Conservation (phyloP, 2,329 filamentous ascomycete species). For the Fusarium kyushuense region DNA sequence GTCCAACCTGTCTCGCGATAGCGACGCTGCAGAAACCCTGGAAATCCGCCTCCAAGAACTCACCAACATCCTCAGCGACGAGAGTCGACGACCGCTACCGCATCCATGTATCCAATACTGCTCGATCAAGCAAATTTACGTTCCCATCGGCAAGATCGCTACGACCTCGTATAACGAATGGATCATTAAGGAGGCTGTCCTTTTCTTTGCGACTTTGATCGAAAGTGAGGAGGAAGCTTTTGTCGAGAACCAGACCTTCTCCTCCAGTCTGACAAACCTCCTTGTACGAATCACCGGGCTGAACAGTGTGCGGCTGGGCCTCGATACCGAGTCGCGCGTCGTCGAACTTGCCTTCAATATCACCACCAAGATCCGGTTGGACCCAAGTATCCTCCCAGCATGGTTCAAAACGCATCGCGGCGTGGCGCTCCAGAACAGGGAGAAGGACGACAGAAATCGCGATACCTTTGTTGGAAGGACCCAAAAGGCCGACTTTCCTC, state of each 20-base stretch:
- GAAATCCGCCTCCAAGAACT: conserved; percentile 73
- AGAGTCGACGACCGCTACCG: conserved; percentile 86
- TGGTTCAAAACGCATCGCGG: conserved; percentile 80
- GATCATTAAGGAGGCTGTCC: conserved; percentile 85
- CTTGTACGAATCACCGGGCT: conserved; percentile 81
- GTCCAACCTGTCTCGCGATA: conserved; percentile 69
- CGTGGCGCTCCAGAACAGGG: conserved; percentile 51
- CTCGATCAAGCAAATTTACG: conserved; percentile 87
- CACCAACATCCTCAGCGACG: conserved; percentile 83
- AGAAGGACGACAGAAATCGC: conserved; percentile 68
- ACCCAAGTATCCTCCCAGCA: conserved; percentile 85
- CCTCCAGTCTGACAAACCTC: conserved; percentile 87
- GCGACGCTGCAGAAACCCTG: conserved; percentile 71
- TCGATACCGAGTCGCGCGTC: conserved; percentile 87
- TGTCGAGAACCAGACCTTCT: conserved; percentile 86
- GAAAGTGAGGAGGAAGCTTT: conserved; percentile 98
- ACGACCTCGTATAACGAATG: conserved; percentile 85
- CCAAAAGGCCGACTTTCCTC: conserved; percentile 90
- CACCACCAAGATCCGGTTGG: conserved; percentile 92
- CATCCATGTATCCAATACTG: conserved; percentile 93
- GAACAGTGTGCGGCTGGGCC: conserved; percentile 77
- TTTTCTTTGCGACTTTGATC: conserved; percentile 90
- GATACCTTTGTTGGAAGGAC: conserved; percentile 86
- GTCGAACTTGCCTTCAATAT: conserved; percentile 96
- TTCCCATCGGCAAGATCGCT: conserved; percentile 89